phyloP scores from a whole-genome alignment of 345 rosid species.

The Boechera divaricarpa region DNA sequence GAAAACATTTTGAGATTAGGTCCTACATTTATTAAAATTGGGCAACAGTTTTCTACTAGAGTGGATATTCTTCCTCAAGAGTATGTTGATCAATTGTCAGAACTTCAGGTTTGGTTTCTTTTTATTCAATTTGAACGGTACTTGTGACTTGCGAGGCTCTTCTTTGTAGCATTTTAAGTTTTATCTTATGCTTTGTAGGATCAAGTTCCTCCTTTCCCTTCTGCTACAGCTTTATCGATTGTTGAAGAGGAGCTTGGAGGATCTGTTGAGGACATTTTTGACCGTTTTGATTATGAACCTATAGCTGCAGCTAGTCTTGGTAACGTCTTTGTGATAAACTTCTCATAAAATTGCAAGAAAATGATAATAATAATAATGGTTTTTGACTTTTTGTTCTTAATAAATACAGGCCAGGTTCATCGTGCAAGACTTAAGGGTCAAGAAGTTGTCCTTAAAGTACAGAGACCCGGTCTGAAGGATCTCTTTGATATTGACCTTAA shows the following conservation, averaged over 20 bases:
- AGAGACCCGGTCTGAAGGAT: constrained; percentile 95
- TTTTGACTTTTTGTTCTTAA: background rate
- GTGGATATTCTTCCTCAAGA: constrained; percentile 99
- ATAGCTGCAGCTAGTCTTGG: constrained; percentile 99
- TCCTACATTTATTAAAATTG: constrained; percentile 96
- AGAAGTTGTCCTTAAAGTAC: constrained; percentile 93
- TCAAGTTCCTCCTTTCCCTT: constrained; percentile 99
- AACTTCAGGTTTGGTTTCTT: constrained; percentile 76
- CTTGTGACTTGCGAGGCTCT: constrained; percentile 9
- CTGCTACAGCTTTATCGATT: constrained; percentile 82
- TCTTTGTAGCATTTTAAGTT: background rate
- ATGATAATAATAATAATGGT: background rate
- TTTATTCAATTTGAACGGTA: background rate
- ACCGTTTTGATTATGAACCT: constrained; percentile 87
- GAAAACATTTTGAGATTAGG: constrained; percentile 91
- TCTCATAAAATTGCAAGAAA: constrained; percentile 25
- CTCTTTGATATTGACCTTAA: constrained; percentile 97
- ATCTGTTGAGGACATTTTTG: constrained; percentile 66
- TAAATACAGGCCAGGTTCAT: constrained; percentile 86
- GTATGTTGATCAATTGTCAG: constrained; percentile 95
- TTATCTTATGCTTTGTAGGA: constrained; percentile 56
- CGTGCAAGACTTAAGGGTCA: constrained; percentile 91
- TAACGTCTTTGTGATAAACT: constrained; percentile 43
- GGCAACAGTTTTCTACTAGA: constrained; percentile 97
- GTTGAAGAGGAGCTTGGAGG: constrained; percentile 96